Evolutionary conservation across 495 filamentous ascomycete species (phyloP), one percentile per base, ranked within the genome.

Genomic region (Daldinia childiae): DNA sequence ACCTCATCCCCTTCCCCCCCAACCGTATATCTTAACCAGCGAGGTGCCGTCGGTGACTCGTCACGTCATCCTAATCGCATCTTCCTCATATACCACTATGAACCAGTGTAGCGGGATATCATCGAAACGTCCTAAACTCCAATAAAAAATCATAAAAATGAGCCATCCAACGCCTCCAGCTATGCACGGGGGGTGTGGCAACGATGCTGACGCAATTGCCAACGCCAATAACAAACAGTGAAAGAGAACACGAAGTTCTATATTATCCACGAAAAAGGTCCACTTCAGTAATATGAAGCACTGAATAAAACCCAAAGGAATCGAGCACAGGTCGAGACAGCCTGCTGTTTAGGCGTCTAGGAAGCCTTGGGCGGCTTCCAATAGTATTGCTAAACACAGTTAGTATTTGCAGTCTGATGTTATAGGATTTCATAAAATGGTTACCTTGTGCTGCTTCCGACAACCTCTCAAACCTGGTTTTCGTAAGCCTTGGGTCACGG

Each of bases 371-470:
- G 93, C 74, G 91, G 90, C 76, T 91, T 92, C 93, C 93, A 97
- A 82, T 90, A 97, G 79, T 97, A 95, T 97, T 95, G 93, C 93
- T 97, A 62, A 52, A 4, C 12, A 36, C 29, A 11, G 58, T 76
- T 60, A 74, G 64, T 58, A 62, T 36, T 15, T 71, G 57, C 64
- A 34, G 55, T 75, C 21, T 56, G 3, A 21, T 19, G 11, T 17
- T n/a, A 45, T 8, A 3, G 26, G 34, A 24, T 19, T 8, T 51
- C 6, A 58, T 11, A 3, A 71, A 57, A 19, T 79, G 74, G 61
- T 14, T 82, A 99, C 95, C 92, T 99, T 99, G 80, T 99, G 95
- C 75, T 93, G 91, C 81, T 96, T 97, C 68, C 95, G 85, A 74
- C 94, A 97, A 77, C 88, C 90, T 62, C 95, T 87, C 71, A 99